Conservation (phyloP, 345 rosid species). For the Eucalyptus albens region DNA sequence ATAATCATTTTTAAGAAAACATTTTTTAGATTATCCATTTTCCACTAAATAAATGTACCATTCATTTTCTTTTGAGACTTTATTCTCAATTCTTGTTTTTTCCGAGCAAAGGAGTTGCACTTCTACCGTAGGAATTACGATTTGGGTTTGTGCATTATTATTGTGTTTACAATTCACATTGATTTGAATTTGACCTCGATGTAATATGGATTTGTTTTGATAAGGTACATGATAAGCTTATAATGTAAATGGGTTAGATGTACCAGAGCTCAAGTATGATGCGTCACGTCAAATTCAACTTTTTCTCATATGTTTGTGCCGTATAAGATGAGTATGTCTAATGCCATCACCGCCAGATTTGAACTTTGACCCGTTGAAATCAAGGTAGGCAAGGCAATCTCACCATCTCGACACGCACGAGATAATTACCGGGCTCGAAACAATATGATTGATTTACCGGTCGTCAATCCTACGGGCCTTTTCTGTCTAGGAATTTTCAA, state of each 20-base stretch:
- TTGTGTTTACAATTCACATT: background rate
- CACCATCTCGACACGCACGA: background rate
- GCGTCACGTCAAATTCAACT: background rate
- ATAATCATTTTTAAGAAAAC: fast-evolving
- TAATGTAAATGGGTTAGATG: background rate
- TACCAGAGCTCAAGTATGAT: background rate
- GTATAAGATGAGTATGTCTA: background rate
- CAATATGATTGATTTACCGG: background rate
- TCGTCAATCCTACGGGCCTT: background rate
- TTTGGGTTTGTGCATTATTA: background rate
- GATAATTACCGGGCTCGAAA: background rate
- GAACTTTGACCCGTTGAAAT: background rate
- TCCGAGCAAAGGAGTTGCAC: background rate
- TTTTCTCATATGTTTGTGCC: background rate
- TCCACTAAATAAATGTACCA: fast-evolving
- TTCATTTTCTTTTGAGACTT: background rate
- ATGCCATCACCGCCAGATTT: fast-evolving
- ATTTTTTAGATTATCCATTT: fast-evolving
- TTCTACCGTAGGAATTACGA: fast-evolving
- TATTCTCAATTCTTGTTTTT: background rate
- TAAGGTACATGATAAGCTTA: background rate
- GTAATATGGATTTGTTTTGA: background rate
- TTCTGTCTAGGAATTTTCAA: background rate
- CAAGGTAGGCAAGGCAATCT: too few relatives aligned
- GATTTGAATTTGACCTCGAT: background rate